Percentiles rank a stretch among this genome's conserved stretches.
Conservation (phyloP, 352 stramenopile genomes). For the Phytophthora fragariae region DNA sequence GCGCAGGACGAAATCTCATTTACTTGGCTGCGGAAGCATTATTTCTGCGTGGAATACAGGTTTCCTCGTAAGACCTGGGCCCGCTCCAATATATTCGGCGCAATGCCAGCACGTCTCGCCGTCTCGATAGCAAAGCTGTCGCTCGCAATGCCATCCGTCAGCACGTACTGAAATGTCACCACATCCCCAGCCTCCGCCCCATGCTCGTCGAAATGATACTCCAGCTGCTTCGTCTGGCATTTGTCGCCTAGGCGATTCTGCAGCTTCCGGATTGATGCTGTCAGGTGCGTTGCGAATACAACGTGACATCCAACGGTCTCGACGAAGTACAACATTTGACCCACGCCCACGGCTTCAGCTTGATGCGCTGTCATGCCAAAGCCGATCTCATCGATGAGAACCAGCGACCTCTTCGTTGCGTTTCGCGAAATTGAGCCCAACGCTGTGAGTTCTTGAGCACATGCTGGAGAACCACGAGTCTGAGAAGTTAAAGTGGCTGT, state of each 20-base stretch:
- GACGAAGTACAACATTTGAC: constrained; percentile 40
- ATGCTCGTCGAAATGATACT: constrained; percentile 28
- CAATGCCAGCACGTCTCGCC: constrained; percentile 30
- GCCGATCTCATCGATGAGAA: constrained; percentile 59
- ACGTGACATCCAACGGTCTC: constrained; percentile 38
- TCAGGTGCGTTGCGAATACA: constrained; percentile 51
- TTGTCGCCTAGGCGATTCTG: constrained; percentile 16
- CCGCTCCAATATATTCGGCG: constrained; percentile 29
- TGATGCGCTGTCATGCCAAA: constrained; percentile 42
- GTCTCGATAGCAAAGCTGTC: constrained; percentile 44
- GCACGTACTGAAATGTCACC: constrained; percentile 39
- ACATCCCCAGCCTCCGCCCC: not conserved
- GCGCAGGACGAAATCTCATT: no score
- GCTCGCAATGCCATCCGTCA: constrained; percentile 44
- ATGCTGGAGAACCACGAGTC: not conserved
- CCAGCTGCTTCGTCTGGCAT: constrained; percentile 38
- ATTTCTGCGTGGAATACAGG: not conserved
- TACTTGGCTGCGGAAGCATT: not conserved
- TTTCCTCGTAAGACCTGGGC: constrained; percentile 11
- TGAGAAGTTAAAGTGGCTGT: constrained; percentile 17
- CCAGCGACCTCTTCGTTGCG: constrained; percentile 41
- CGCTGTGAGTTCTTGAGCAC: constrained; percentile 28
- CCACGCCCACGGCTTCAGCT: constrained; percentile 38
- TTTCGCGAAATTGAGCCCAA: constrained; percentile 40
- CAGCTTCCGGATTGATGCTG: constrained; percentile 32